Conservation (phyloP, 1,139 yeast species). For the Yamadazyma pseudoaaseri region DNA sequence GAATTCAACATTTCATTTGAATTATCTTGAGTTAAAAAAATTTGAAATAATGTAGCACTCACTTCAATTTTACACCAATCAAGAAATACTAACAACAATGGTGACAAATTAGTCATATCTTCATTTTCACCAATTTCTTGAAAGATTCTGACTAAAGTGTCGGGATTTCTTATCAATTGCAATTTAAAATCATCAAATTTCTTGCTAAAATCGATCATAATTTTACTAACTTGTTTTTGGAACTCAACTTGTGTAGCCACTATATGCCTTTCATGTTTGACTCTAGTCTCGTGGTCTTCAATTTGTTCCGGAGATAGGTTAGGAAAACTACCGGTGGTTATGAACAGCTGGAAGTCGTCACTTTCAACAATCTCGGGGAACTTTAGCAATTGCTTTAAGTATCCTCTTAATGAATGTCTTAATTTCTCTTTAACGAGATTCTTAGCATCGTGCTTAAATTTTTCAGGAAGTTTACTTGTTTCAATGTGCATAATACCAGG, state of each 20-base stretch:
- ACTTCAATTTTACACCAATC: constrained; percentile 82
- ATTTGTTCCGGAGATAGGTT: constrained; percentile 39
- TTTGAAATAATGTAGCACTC: constrained; percentile 78
- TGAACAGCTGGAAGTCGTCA: constrained; percentile 50
- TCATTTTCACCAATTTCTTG: constrained; percentile 58
- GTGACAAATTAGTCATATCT: constrained; percentile 61
- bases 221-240: constrained; percentile 59
- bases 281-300: constrained; percentile 56
- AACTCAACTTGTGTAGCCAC: constrained; percentile 69
- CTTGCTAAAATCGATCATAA: constrained; percentile 41
- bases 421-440: constrained; percentile 54
- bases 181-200: constrained; percentile 57
- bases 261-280: constrained; percentile 59
- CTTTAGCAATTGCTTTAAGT: constrained; percentile 51
- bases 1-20: constrained; percentile 73
- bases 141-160: constrained; percentile 50
- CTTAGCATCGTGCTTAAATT: constrained; percentile 39
- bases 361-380: constrained; percentile 58
- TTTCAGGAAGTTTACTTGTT: constrained; percentile 46
- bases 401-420: constrained; percentile 74
- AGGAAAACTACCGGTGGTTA: constrained; percentile 32
- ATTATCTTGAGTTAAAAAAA: constrained; percentile 76
- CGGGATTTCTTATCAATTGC: constrained; percentile 49
- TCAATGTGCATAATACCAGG: constrained; percentile 73
- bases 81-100: constrained; percentile 64